Conservation (phyloP, 2,329 filamentous ascomycete genomes). For the Colletotrichum agaves region DNA sequence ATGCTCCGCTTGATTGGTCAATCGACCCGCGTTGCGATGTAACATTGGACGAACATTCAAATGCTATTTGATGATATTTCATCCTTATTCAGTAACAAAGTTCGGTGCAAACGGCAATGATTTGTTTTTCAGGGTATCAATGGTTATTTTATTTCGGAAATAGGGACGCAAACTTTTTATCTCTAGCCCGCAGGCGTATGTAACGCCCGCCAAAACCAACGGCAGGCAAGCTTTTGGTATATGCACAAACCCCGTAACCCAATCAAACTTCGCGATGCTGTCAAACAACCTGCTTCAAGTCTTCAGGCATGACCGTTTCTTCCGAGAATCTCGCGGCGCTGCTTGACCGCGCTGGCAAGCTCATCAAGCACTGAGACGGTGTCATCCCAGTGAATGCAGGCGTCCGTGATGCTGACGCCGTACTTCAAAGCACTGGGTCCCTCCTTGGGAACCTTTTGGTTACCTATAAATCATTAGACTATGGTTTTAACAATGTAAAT, state of each 20-base stretch:
- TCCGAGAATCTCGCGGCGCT: slow-evolving; percentile 66
- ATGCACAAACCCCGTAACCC: background rate
- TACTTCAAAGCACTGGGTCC: slow-evolving; percentile 88
- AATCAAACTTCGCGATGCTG: background rate
- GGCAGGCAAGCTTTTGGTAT: slow-evolving; percentile 11
- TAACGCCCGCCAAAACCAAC: slow-evolving; percentile 2
- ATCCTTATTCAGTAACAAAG: too few relatives aligned
- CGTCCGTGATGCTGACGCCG: slow-evolving; percentile 96
- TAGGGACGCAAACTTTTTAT: slow-evolving; percentile 14
- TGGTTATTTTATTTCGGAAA: slow-evolving; percentile 7
- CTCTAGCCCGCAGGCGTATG: background rate
- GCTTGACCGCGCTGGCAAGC: slow-evolving; percentile 83
- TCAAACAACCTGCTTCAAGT: background rate
- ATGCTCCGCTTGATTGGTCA: slow-evolving; percentile 29
- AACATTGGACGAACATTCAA: slow-evolving; percentile 26
- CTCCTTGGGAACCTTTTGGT: slow-evolving; percentile 90
- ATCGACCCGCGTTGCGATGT: slow-evolving; percentile 15
- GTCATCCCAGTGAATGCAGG: slow-evolving; percentile 94
- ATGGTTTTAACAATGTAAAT: background rate
- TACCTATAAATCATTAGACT: slow-evolving; percentile 63
- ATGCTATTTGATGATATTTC: background rate
- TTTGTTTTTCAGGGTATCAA: slow-evolving; percentile 6
- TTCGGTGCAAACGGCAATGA: background rate
- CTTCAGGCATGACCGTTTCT: slow-evolving; percentile 29
- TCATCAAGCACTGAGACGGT: slow-evolving; percentile 82